Base-by-base conservation (phyloP, 2,329 filamentous ascomycete genomes). In the Xylaria sp. region DNA sequence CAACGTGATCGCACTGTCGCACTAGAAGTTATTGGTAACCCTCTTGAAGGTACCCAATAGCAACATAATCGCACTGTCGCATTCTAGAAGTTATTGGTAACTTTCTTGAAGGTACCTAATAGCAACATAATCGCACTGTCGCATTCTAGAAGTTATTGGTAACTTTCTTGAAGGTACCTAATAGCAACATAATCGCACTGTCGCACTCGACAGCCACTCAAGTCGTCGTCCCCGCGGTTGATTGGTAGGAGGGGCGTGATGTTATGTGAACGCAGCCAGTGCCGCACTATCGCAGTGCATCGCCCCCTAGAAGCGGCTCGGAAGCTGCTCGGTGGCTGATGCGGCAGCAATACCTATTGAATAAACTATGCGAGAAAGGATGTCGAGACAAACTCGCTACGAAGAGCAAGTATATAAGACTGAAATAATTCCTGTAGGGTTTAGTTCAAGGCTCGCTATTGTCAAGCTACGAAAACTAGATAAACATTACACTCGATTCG, bases 1-100 rank as follows among this genome's bases (percentile, higher is more conserved):
- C 10, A 62, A 53, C 13, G n/a, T 25, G n/a, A 35, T 44, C 60
- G 40, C 51, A 63, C 27, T 47, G 25, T 63, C 37, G 60, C 48
- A 55, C 12, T 47, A 23, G 18, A 27, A 2, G 2, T 29, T 12
- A 51, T 1, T 27, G 21, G 9, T 8, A 21, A 23, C 10, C 23
- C 23, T 6, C n/a, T 23, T 48, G 1, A 23, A 48, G 48, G 3
- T 3, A 32, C 5, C 50, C 50, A 53, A 53, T 53, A 18, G 18
- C 16, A 53, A 53, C 5, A 13, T n/a, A 18, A 32, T 53, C 50
- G 27, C 27, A n/a, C 40, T 44, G 40, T 18, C 40, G 40, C 40
- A 51, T 5, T 51, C 21, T 1, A 25, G 18, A 27, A 2, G 2
- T 29, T 12, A 51, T 1, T 27, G 21, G 9, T 8, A 21, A 23